Percentiles rank a stretch among this genome's conserved stretches.
These are phyloP conservation scores for Spongospora subterranea DNA, from an alignment of 208 protist genomes.

Conservation along the genomic window DNA sequence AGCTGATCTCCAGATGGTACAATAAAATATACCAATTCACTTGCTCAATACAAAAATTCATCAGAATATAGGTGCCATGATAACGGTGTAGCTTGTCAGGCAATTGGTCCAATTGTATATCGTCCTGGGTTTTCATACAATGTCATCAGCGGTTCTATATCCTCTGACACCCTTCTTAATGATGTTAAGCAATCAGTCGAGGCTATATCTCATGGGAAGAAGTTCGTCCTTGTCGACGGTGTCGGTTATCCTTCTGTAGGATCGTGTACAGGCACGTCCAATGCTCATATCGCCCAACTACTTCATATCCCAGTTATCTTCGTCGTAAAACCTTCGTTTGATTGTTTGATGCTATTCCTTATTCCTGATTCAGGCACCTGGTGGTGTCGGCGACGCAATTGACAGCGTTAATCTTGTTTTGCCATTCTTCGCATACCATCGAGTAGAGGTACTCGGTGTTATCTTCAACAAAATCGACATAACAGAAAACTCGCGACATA, in stretches of 20 bases:
- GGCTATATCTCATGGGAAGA: neutral
- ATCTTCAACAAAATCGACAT: slow-evolving; percentile 24
- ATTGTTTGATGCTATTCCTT: neutral
- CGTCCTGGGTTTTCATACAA: slow-evolving; percentile 20
- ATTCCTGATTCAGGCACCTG: slow-evolving; percentile 1
- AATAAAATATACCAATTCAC: neutral
- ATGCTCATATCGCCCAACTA: slow-evolving; percentile 5
- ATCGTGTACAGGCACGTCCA: slow-evolving; percentile 40
- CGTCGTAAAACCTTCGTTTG: neutral
- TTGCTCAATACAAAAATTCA: neutral
- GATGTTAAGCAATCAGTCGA: neutral
- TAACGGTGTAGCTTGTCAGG: slow-evolving; percentile 5
- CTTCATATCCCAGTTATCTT: slow-evolving; percentile 34
- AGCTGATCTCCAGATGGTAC: slow-evolving; percentile 13
- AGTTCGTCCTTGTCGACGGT: slow-evolving; percentile 40
- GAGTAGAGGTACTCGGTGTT: neutral
- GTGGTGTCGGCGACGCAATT: slow-evolving; percentile 16
- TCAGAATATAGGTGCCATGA: neutral
- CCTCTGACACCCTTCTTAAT: neutral
- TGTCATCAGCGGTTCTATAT: neutral
- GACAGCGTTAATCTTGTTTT: slow-evolving; percentile 1
- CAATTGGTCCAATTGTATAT: slow-evolving; percentile 30
- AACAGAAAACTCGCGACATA: neutral
- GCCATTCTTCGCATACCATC: slow-evolving; percentile 5
- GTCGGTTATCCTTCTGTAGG: slow-evolving; percentile 28